These are phyloP conservation scores for Ceratocystis huliohia DNA, from an alignment of 2,329 filamentous ascomycete species.

Conservation along the genomic window DNA sequence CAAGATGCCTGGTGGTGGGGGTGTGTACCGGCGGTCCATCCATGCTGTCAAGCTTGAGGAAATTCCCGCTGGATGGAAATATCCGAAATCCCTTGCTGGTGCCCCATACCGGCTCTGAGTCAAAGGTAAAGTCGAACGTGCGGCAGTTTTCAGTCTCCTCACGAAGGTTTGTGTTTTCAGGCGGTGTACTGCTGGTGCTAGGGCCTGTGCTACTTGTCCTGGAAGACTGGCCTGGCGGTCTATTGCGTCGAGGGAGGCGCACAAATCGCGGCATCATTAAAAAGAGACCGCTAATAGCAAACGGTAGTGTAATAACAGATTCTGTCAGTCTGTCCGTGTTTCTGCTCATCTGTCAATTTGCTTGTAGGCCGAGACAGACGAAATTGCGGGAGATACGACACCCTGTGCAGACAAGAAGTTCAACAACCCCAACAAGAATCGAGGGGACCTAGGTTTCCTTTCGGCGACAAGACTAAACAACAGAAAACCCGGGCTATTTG, in stretches of 20 bases:
- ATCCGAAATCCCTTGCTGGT: conserved; percentile 21
- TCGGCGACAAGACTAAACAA: too few relatives aligned
- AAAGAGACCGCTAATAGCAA: not conserved
- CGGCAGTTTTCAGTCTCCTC: not conserved
- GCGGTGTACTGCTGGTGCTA: not conserved
- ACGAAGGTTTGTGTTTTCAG: too few relatives aligned
- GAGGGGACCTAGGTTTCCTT: too few relatives aligned
- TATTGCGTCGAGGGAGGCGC: conserved; percentile 1
- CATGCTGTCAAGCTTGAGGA: conserved; percentile 28
- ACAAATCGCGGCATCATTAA: conserved; percentile 9
- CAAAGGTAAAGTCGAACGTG: conserved; percentile 29
- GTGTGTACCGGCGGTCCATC: conserved; percentile 10
- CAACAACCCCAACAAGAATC: too few relatives aligned
- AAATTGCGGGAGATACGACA: too few relatives aligned
- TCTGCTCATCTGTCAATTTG: too few relatives aligned
- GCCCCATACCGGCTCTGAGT: conserved; percentile 18
- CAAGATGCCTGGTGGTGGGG: too few relatives aligned
- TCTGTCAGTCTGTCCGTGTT: too few relatives aligned
- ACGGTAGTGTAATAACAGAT: not conserved
- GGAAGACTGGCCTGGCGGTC: not conserved
- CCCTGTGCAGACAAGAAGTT: too few relatives aligned
- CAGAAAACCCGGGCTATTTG: too few relatives aligned
- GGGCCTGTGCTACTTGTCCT: not conserved
- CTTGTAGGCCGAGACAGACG: too few relatives aligned
- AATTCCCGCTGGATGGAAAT: conserved; percentile 25